phyloP scores from a whole-genome alignment of 2,329 filamentous ascomycete species.

The Aureobasidium namibiae region DNA sequence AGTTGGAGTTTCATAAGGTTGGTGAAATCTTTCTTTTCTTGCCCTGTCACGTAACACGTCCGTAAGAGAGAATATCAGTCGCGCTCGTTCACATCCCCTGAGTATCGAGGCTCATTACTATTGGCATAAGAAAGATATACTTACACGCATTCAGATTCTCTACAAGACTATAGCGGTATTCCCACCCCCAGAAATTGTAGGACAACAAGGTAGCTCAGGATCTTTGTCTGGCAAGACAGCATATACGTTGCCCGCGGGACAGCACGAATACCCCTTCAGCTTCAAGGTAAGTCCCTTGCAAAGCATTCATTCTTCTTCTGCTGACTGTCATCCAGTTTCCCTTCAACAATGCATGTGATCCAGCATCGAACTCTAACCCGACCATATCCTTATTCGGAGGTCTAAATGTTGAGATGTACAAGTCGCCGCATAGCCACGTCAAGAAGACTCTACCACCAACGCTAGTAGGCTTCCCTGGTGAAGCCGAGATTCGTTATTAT shows the following conservation, averaged over 20 bases:
- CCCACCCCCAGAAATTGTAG: slow-evolving; percentile 41
- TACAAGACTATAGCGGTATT: slow-evolving; percentile 69
- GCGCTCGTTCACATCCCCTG: neutral
- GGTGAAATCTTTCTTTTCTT: slow-evolving; percentile 1
- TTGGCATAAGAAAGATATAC: neutral
- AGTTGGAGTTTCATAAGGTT: slow-evolving; percentile 45
- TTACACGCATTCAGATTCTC: slow-evolving; percentile 46
- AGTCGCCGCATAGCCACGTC: slow-evolving; percentile 54
- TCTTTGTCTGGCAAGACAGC: slow-evolving; percentile 27
- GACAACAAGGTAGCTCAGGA: neutral
- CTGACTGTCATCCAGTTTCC: slow-evolving; percentile 31
- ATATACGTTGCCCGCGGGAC: slow-evolving; percentile 57
- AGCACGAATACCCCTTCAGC: slow-evolving; percentile 67
- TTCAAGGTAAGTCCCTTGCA: slow-evolving; percentile 53
- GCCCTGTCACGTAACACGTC: neutral
- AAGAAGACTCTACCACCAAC: slow-evolving; percentile 84
- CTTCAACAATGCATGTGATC: slow-evolving; percentile 65
- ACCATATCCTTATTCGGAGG: slow-evolving; percentile 35
- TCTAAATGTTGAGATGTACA: slow-evolving; percentile 37
- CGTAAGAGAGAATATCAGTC: neutral
- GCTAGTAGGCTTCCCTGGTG: slow-evolving; percentile 73
- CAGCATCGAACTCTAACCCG: slow-evolving; percentile 29
- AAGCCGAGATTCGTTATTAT: slow-evolving; percentile 88
- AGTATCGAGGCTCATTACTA: neutral
- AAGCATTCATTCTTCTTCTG: neutral